Evolutionary conservation across 305 asterid species (phyloP).

Genomic region (Rubia balearica): DNA sequence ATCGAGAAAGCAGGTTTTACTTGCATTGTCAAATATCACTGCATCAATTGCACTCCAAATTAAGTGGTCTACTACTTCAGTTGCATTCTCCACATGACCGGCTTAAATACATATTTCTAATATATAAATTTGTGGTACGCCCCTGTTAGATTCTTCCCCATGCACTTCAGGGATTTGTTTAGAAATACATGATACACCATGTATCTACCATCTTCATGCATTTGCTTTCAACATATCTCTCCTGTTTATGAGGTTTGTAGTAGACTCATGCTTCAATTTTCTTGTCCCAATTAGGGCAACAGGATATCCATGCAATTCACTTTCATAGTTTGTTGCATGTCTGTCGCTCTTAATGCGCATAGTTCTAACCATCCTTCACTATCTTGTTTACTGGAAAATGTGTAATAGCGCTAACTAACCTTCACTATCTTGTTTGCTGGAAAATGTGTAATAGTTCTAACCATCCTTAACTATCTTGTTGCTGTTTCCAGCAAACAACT

Average conservation of each 20-base stretch:
- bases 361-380: slow-evolving; percentile 14
- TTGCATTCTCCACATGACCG: not conserved
- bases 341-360: slow-evolving; percentile 7
- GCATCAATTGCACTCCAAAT: not conserved
- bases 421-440: no score
- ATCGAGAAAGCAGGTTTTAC: not conserved
- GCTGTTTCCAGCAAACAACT: slow-evolving; percentile 69
- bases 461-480: not conserved
- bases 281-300: not conserved
- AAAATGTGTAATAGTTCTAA: no score
- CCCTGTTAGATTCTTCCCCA: not conserved
- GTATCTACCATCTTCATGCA: not conserved
- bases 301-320: not conserved
- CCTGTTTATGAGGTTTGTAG: not conserved
- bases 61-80: slow-evolving; percentile 6
- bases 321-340: not conserved
- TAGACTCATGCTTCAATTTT: not conserved
- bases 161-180: not conserved
- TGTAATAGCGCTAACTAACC: no score
- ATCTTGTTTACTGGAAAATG: no score
- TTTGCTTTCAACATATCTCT: not conserved
- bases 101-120: not conserved
- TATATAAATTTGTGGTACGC: not conserved
- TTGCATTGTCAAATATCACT: not conserved
- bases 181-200: not conserved